Percentiles rank a stretch among this genome's conserved stretches.
These are phyloP conservation scores for Aspergillus pseudoglaucus DNA, from an alignment of 2,329 filamentous ascomycete species.

Conservation along the genomic window DNA sequence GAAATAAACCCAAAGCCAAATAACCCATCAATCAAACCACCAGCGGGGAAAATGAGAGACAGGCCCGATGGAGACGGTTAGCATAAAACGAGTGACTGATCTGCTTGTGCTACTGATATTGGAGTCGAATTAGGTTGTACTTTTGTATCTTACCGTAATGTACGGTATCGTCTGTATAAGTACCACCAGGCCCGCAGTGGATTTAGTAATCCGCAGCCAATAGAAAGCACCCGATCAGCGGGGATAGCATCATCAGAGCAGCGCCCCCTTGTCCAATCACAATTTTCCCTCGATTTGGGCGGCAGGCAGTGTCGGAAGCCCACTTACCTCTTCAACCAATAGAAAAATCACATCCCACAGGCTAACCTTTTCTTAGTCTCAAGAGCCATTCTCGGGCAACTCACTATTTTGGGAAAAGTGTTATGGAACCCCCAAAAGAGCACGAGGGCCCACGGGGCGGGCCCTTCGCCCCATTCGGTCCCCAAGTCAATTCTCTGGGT, in stretches of 20 bases:
- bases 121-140: neutral
- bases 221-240: neutral
- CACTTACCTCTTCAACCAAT: no score
- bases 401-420: no score
- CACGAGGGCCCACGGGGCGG: no score
- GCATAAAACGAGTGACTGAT: constrained; percentile 33
- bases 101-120: constrained; percentile 22
- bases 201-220: neutral
- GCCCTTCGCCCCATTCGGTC: neutral
- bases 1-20: constrained; percentile 22
- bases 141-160: neutral
- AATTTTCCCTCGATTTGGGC: no score
- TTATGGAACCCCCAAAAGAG: no score
- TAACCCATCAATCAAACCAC: constrained; percentile 21
- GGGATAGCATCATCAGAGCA: neutral
- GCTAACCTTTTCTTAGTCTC: no score
- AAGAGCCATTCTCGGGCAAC: no score
- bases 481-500: neutral
- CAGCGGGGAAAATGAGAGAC: constrained; percentile 30
- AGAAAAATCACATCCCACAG: no score
- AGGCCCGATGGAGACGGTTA: constrained; percentile 22
- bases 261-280: no score
- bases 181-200: neutral
- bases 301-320: no score
- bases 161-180: neutral